Evolutionary conservation across 2,329 filamentous ascomycete genomes (phyloP), one percentile per base, ranked within the genome.

Genomic region (Cladosporium sp.): DNA sequence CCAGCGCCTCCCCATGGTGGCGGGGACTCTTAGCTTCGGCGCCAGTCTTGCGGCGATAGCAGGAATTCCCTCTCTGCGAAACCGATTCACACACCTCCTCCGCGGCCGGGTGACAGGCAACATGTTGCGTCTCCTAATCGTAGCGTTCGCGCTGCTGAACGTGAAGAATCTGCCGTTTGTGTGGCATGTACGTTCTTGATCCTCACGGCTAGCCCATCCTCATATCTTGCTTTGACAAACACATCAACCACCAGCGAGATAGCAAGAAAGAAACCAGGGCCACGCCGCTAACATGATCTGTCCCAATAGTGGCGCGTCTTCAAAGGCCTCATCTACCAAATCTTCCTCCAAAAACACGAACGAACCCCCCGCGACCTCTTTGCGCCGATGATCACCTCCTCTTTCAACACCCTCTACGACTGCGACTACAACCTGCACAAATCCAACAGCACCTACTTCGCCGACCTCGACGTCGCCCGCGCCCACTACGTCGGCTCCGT

Each of bases 371-470:
- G 84, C 60, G 83, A 86, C 28, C 82, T 92, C 65, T 92, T 92
- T 76, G 82, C 85, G 50, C 86, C 88, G 51, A 76, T 88, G 54
- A 85, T 89, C 60, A 85, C 87, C 15, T 78, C 80, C 39, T 84
- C 87, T 6, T 84, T 86, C 69, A 84, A 88, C 14, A 84, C 89
- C 1, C 75, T 89, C 56, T 81, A 89, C 65, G 91, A 96, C 75
- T 90, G 87, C 67, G 92, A 96, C 76, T 91, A 92, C 78, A 93
- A 94, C 76, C 70, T 91, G 43, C 89, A 93, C 80, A 92, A 92
- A 72, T 87, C 86, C 62, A 90, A 92, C 77, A 85, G 84, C 66
- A 96, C 92, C 30, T 96, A 95, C 78, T 96, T 96, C 71, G 80
- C 86, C 64, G 91, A 96, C 74, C 85, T 95, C 64, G 92, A 96